These are phyloP conservation scores for Phytophthora fragariae DNA, from an alignment of 352 stramenopile genomes.

Conservation along the genomic window DNA sequence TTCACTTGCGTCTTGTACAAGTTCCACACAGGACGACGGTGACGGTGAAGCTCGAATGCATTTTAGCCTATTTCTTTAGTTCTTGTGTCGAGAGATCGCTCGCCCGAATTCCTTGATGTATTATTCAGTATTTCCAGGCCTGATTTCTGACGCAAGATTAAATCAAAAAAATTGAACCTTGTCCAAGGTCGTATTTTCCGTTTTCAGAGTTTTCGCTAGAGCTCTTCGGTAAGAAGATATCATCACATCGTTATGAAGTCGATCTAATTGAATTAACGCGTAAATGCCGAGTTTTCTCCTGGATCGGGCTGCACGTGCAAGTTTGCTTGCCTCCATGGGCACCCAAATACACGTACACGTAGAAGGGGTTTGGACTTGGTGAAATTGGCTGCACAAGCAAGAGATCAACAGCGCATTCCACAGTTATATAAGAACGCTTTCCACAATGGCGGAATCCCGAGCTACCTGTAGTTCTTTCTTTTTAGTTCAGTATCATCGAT, in stretches of 20 bases:
- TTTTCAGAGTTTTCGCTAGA: constrained; percentile 21
- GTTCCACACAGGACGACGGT: constrained; percentile 34
- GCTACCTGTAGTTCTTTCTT: no score
- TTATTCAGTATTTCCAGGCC: no score
- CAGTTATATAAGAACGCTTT: no score
- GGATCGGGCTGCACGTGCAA: constrained; percentile 41
- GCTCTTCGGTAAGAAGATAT: neutral
- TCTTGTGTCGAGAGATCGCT: no score
- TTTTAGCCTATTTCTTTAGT: neutral
- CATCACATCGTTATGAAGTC: neutral
- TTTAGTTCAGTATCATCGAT: no score
- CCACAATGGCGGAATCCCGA: no score
- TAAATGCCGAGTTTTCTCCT: neutral
- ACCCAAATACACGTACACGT: neutral
- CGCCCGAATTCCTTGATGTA: no score
- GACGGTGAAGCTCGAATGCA: constrained; percentile 8
- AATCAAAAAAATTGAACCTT: constrained; percentile 10
- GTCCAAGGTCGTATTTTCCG: constrained; percentile 39
- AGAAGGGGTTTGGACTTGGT: no score
- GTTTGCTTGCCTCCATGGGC: constrained; percentile 35
- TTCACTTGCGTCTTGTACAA: constrained; percentile 47
- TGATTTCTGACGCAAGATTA: neutral
- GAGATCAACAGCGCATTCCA: no score
- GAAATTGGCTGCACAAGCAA: no score
- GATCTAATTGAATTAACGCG: neutral